Conservation (phyloP, 768 basidiomycete species). For the Termitomyces eurrhizus region DNA sequence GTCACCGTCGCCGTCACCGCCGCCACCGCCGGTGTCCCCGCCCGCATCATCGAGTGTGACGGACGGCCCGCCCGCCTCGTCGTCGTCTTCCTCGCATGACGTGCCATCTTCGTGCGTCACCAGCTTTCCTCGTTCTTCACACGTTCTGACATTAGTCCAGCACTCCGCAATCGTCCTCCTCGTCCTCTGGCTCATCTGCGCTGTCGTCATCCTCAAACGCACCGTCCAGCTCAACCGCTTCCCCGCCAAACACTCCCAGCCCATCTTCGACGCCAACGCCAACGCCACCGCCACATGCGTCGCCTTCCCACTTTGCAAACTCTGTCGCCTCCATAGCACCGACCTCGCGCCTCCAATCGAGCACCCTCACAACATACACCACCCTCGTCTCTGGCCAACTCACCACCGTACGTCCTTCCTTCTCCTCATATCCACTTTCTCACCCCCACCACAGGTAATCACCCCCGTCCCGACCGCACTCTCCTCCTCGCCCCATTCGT, state of each 20-base stretch:
- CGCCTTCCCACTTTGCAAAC: not conserved
- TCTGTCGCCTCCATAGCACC: not conserved
- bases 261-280: not conserved
- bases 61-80: not conserved
- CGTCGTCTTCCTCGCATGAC: not conserved
- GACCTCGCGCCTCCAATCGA: not conserved
- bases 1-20: not conserved
- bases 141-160: not conserved
- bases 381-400: not conserved
- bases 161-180: not conserved
- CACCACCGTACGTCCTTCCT: not conserved
- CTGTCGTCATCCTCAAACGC: not conserved
- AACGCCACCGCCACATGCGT: not conserved
- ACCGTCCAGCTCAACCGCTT: not conserved
- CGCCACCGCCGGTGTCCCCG: not conserved
- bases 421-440: too few relatives aligned
- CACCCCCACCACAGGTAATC: not conserved
- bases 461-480: conserved; percentile 11
- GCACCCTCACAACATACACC: not conserved
- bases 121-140: not conserved
- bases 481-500: not conserved
- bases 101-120: not conserved
- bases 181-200: not conserved
- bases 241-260: not conserved
- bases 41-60: not conserved